Base-by-base conservation (phyloP, 2,329 filamentous ascomycete genomes). In the Paracorniculantispora psalliotae region DNA sequence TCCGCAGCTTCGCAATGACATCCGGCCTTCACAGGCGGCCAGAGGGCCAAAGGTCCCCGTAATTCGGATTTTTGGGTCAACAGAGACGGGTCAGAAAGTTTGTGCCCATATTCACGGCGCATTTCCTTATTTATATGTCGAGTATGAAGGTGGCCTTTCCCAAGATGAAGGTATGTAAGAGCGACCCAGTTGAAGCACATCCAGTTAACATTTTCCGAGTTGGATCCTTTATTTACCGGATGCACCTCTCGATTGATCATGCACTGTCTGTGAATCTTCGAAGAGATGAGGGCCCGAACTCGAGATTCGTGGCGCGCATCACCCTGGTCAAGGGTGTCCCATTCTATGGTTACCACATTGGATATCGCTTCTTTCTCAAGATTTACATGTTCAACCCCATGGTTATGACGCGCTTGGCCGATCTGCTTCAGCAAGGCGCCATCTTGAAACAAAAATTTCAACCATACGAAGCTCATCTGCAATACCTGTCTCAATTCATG, bases 401-500 rank as follows among this genome's bases (percentile, higher is more conserved):
- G 46, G 84, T 93, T 62, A 96, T 94, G 83, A 91, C 87, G n/a
- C 85, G 93, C 33, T 79, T 97, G 60, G 86, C 90, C 26, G 92
- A 97, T 68, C 79, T 99, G 50, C 79, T 99, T 44, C 87, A 90
- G 19, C 92, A 96, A 72, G 94, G 94, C 8, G 88, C 88, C 30
- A 87, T 99, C 46, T 84, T 97, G 83, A 90, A 90, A 69, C 84
- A 83, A 61, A 81, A 84, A 25, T 88, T 99, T 46, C 93, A 97
- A 68, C 93, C 94, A 0, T 96, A 94, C 69, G 94, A 99, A 74
- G 92, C 90, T 19, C 96, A 99, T 71, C 73, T 97, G 62, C 91
- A 96, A 69, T 97, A 92, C 70, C 76, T 97, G 9, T 80, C 94
- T 10, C 96, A 99, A 73, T 99, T 96, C 84, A 97, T 99, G 94